Evolutionary conservation across 73 alveolate genomes (phyloP).

Genomic region (Paramecium caudatum): DNA sequence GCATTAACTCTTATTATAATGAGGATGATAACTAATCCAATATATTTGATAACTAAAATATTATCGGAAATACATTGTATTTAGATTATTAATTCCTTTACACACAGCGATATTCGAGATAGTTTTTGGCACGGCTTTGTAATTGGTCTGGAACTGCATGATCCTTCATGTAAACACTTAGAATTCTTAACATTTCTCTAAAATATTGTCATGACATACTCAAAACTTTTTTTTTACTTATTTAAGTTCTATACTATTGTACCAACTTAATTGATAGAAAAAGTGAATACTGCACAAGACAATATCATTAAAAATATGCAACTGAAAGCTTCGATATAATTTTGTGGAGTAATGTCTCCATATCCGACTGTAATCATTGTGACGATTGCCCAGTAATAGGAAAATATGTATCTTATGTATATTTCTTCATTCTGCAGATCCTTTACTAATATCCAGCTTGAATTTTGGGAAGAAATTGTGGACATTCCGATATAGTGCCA

Average conservation of each 20-base stretch:
- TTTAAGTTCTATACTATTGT: background rate
- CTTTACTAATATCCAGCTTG: slow-evolving; percentile 9
- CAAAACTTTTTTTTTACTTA: background rate
- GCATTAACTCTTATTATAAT: slow-evolving; percentile 15
- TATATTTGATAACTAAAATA: background rate
- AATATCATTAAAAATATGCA: slow-evolving; percentile 11
- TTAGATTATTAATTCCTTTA: slow-evolving; percentile 17
- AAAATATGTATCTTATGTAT: slow-evolving; percentile 21
- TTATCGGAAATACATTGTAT: background rate
- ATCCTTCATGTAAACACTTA: background rate
- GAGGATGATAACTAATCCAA: background rate
- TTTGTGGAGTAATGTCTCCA: slow-evolving; percentile 90
- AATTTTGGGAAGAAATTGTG: background rate
- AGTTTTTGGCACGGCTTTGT: slow-evolving; percentile 22
- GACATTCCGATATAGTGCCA: slow-evolving; percentile 71
- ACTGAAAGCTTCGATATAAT: slow-evolving; percentile 76
- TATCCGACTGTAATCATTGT: slow-evolving; percentile 94
- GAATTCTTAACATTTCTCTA: slow-evolving; percentile 26
- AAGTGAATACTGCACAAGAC: slow-evolving; percentile 13
- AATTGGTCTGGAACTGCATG: slow-evolving; percentile 24
- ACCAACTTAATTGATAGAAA: slow-evolving; percentile 6
- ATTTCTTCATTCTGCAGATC: slow-evolving; percentile 11
- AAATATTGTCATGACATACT: background rate
- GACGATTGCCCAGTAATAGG: slow-evolving; percentile 87
- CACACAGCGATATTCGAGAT: slow-evolving; percentile 11